phyloP scores from a whole-genome alignment of 345 rosid species.

The Lenwebbia sp. region DNA sequence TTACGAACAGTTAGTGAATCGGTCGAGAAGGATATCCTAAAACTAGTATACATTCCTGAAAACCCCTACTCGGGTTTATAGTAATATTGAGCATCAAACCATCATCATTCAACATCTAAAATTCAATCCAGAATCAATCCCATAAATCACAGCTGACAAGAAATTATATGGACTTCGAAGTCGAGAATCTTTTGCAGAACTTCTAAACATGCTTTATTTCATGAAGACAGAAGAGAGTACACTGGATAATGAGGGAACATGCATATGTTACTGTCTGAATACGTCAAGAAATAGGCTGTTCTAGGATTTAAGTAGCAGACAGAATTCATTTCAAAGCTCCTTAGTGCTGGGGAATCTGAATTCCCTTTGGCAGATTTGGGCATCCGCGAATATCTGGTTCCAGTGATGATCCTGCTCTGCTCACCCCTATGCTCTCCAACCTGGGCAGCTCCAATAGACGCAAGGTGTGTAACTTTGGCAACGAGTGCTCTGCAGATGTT shows the following conservation, averaged over 20 bases:
- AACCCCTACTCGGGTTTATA: background rate
- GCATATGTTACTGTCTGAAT: background rate
- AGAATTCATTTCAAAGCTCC: background rate
- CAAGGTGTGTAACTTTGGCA: background rate
- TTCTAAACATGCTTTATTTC: background rate
- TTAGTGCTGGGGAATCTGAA: background rate
- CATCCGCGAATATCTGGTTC: background rate
- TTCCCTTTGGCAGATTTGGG: background rate
- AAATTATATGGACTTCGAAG: background rate
- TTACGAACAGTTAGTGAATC: accelerated
- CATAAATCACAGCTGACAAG: background rate
- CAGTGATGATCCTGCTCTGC: background rate
- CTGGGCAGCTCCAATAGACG: background rate
- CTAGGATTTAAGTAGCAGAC: background rate
- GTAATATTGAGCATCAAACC: no score
- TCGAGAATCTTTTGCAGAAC: background rate
- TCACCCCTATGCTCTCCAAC: background rate
- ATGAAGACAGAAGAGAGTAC: background rate
- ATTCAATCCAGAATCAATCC: no score
- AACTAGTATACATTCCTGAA: background rate
- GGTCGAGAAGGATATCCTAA: background rate
- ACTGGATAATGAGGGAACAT: background rate
- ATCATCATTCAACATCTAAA: no score
- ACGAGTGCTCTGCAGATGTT: background rate
- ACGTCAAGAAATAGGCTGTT: background rate